Conservation (phyloP, 2,329 filamentous ascomycete genomes). For the Neodidymelliopsis sp. region DNA sequence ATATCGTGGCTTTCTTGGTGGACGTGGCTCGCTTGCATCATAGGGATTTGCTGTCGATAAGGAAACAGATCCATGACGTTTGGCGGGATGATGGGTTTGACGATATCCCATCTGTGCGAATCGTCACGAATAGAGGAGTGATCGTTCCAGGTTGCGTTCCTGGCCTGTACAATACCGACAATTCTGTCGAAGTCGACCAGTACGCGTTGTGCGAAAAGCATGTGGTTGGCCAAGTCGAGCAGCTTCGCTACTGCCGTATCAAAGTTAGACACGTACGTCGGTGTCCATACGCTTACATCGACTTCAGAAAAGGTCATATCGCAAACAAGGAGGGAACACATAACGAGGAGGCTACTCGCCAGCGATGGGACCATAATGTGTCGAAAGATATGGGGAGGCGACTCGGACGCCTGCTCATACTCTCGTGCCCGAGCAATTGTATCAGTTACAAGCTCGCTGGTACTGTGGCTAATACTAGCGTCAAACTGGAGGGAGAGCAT, state of each 20-base stretch:
- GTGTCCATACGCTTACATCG: conserved; percentile 2
- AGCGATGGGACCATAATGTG: conserved; percentile 29
- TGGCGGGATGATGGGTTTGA: conserved; percentile 12
- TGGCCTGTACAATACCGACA: conserved; percentile 13
- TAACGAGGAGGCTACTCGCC: conserved; percentile 27
- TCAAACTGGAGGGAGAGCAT: conserved; percentile 37
- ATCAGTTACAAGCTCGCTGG: conserved; percentile 25
- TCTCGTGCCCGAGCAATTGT: conserved; percentile 23
- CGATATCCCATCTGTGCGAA: background rate
- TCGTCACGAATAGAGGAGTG: background rate
- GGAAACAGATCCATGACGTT: conserved; percentile 33
- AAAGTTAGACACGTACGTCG: conserved; percentile 22
- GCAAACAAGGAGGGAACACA: conserved; percentile 30
- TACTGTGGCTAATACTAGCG: conserved; percentile 16
- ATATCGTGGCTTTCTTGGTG: background rate
- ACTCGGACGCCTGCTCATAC: conserved; percentile 10
- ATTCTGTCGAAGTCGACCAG: conserved; percentile 30
- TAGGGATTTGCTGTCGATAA: conserved; percentile 21
- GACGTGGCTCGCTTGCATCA: background rate
- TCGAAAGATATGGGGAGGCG: conserved; percentile 21
- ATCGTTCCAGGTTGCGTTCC: conserved; percentile 4
- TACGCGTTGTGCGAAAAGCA: conserved; percentile 31
- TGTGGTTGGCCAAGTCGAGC: conserved; percentile 20
- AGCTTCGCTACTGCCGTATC: conserved; percentile 22
- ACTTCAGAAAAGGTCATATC: conserved; percentile 15